Evolutionary conservation across 2,329 filamentous ascomycete species (phyloP).

Genomic region (Phialophora expanda): DNA sequence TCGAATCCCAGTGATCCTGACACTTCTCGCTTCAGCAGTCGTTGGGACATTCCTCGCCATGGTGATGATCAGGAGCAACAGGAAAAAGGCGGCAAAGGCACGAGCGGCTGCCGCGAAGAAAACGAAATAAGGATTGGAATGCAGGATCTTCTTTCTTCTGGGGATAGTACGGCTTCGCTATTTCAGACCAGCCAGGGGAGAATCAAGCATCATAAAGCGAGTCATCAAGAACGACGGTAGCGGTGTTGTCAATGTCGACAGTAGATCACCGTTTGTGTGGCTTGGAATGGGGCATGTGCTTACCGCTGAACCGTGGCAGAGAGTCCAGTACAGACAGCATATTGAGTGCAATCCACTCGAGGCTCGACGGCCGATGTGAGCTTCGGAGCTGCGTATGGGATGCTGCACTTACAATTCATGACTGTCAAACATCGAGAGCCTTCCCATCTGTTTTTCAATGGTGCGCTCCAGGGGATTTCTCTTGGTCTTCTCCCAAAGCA

Average conservation of each 20-base stretch:
- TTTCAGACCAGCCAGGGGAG: background rate
- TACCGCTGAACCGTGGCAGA: background rate
- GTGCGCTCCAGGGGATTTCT: background rate
- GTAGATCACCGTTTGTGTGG: background rate
- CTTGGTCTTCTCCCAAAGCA: background rate
- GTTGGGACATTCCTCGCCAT: conserved; percentile 94
- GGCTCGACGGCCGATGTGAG: background rate
- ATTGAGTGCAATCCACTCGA: background rate
- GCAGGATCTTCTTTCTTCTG: background rate
- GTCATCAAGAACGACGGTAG: background rate
- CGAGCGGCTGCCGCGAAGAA: conserved; percentile 79
- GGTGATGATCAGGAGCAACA: conserved; percentile 98
- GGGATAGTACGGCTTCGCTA: background rate
- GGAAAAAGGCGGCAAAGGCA: conserved; percentile 94
- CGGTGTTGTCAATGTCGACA: background rate
- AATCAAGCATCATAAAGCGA: background rate
- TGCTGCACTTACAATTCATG: background rate
- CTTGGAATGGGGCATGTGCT: background rate
- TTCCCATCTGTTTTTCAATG: background rate
- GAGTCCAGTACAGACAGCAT: background rate
- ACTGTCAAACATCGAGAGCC: background rate
- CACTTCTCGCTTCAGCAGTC: conserved; percentile 87
- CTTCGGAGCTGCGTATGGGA: background rate
- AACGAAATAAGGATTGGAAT: conserved; percentile 37
- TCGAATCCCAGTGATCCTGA: conserved; percentile 94